Conservation (phyloP, 805 yeast species). For the Wickerhamiella vanderwaltii region DNA sequence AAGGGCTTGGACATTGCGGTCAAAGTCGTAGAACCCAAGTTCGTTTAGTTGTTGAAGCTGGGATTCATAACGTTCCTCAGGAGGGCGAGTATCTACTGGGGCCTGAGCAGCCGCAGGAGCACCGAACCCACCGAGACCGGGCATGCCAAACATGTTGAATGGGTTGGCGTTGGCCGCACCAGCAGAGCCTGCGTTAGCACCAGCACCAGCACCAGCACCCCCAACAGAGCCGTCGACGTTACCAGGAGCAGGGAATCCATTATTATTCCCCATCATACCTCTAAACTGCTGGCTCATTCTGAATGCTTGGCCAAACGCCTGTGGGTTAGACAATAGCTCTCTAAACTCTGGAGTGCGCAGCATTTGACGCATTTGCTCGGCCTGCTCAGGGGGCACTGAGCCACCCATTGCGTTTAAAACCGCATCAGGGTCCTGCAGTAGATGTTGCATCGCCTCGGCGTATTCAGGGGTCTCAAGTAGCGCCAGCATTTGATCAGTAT, state of each 20-base stretch:
- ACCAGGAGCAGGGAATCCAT: conserved; percentile 35
- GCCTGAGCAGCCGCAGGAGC: conserved; percentile 25
- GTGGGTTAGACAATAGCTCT: conserved; percentile 71
- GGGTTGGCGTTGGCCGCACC: conserved; percentile 14
- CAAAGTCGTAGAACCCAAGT: conserved; percentile 85
- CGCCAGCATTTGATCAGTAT: conserved; percentile 57
- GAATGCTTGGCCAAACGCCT: conserved; percentile 72
- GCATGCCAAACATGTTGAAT: conserved; percentile 12
- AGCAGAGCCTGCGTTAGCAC: conserved; percentile 12
- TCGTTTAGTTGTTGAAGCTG: conserved; percentile 68
- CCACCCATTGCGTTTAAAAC: conserved; percentile 77
- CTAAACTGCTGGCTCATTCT: conserved; percentile 38
- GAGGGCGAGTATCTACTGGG: conserved; percentile 48
- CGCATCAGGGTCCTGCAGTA: conserved; percentile 40
- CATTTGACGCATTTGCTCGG: conserved; percentile 65
- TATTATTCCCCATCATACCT: conserved; percentile 34
- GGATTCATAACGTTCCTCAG: conserved; percentile 62
- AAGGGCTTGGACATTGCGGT: conserved; percentile 78
- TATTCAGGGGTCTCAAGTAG: conserved; percentile 75
- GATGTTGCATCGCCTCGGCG: conserved; percentile 66
- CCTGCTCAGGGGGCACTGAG: conserved; percentile 63
- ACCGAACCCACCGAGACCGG: conserved; percentile 29
- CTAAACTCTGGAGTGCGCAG: conserved; percentile 74
- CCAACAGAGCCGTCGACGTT: conserved; percentile 24
- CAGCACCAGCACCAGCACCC: conserved; percentile 16